Evolutionary conservation across 257 asterid species (phyloP).

Genomic region (Nyctanthes arbortristis): DNA sequence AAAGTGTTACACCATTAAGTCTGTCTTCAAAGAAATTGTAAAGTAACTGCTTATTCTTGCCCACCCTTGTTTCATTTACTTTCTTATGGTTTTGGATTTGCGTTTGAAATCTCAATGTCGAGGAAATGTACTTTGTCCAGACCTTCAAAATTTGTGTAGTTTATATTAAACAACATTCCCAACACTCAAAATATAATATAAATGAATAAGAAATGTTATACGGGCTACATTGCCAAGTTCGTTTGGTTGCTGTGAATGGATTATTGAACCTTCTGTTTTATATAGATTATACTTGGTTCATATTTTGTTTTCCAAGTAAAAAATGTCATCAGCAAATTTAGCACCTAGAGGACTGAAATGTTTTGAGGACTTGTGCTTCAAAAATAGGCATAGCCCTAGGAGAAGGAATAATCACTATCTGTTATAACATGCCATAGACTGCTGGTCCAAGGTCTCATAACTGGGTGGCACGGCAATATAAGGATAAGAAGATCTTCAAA

Average conservation of each 20-base stretch:
- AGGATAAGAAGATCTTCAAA: no score
- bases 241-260: neutral
- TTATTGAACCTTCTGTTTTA: neutral
- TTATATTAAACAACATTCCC: conserved; percentile 13
- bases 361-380: no score
- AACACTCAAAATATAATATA: conserved; percentile 2
- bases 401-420: no score
- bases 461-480: no score
- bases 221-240: conserved; percentile 6
- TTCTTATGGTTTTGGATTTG: conserved; percentile 14
- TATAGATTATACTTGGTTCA: conserved; percentile 1
- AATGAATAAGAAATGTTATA: conserved; percentile 8
- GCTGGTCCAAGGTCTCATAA: no score
- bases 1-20: conserved; percentile 7
- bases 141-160: conserved; percentile 9
- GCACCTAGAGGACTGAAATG: no score
- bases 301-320: conserved; percentile 21
- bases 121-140: neutral
- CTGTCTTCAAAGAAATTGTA: neutral
- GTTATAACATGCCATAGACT: no score
- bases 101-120: neutral
- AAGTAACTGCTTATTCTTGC: neutral
- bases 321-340: no score
- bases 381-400: no score
- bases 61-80: conserved; percentile 11